These are phyloP conservation scores for Quercus engelmannii DNA, from an alignment of 306 rosid genomes.

Conservation along the genomic window DNA sequence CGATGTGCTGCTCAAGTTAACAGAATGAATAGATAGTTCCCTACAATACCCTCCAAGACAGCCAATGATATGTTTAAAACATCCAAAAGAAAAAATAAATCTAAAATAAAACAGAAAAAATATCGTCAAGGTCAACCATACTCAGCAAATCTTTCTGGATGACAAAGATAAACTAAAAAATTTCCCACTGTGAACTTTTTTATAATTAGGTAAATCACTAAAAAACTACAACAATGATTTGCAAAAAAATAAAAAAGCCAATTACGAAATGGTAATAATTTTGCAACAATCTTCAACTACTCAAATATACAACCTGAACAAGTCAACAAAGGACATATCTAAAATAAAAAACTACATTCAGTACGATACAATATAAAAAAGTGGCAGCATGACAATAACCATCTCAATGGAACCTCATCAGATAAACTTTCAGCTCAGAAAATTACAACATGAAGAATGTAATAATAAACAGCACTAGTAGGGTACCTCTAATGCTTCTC, in stretches of 20 bases:
- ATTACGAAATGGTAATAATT: no score
- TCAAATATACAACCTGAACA: no score
- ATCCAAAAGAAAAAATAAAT: constrained; percentile 6
- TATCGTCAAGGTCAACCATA: constrained; percentile 38
- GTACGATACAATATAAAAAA: background rate
- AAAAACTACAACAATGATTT: no score
- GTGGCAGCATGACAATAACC: background rate
- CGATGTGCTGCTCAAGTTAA: no score
- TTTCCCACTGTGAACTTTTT: no score
- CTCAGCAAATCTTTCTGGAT: constrained; percentile 33
- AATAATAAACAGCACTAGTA: no score
- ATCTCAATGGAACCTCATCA: background rate
- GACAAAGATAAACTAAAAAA: background rate
- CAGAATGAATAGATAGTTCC: constrained; percentile 46
- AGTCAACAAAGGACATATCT: no score
- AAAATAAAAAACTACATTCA: no score
- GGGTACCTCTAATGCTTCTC: no score
- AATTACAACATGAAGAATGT: background rate
- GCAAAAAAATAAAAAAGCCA: no score
- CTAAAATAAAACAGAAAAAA: background rate
- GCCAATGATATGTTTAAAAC: constrained; percentile 1
- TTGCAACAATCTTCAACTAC: no score
- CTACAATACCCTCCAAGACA: constrained; percentile 43
- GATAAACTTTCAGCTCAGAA: background rate
- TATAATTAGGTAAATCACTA: no score